Evolutionary conservation across 2,329 filamentous ascomycete genomes (phyloP).

Genomic region (Leptographium procerum): DNA sequence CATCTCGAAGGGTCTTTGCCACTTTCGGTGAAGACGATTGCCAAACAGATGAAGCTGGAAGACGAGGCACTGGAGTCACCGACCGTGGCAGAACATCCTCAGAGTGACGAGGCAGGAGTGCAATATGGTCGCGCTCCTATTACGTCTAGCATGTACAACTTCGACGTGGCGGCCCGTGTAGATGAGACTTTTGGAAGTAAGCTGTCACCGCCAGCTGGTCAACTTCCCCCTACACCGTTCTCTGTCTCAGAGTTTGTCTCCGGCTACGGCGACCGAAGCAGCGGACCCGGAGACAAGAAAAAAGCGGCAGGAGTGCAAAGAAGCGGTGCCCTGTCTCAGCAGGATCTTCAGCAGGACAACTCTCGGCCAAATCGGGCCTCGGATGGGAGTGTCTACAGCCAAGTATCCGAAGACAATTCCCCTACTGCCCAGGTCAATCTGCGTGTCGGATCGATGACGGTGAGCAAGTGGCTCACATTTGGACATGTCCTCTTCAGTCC

Average conservation of each 20-base stretch:
- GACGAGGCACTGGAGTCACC: slow-evolving; percentile 32
- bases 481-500: slow-evolving; percentile 76
- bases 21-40: slow-evolving; percentile 1
- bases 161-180: slow-evolving; percentile 42
- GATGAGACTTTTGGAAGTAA: slow-evolving; percentile 33
- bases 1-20: slow-evolving; percentile 30
- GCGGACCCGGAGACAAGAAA: slow-evolving; percentile 10
- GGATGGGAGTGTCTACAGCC: slow-evolving; percentile 32
- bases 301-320: slow-evolving; percentile 13
- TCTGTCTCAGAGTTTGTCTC: slow-evolving; percentile 31
- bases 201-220: slow-evolving; percentile 15
- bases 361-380: slow-evolving; percentile 23
- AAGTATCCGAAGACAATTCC: slow-evolving; percentile 44
- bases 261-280: slow-evolving; percentile 27
- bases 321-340: slow-evolving; percentile 20
- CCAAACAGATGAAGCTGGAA: slow-evolving; percentile 13
- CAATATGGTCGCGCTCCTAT: slow-evolving; percentile 19
- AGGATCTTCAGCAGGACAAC: too few relatives aligned
- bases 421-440: slow-evolving; percentile 63
- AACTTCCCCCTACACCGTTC: slow-evolving; percentile 29
- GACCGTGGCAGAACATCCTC: slow-evolving; percentile 25
- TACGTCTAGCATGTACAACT: slow-evolving; percentile 41
- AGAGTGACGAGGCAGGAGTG: slow-evolving; percentile 19
- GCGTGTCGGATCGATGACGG: slow-evolving; percentile 69
- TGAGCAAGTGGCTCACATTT: slow-evolving; percentile 80